Evolutionary conservation across 352 stramenopile species (phyloP).

Genomic region (Phytophthora pistaciae): DNA sequence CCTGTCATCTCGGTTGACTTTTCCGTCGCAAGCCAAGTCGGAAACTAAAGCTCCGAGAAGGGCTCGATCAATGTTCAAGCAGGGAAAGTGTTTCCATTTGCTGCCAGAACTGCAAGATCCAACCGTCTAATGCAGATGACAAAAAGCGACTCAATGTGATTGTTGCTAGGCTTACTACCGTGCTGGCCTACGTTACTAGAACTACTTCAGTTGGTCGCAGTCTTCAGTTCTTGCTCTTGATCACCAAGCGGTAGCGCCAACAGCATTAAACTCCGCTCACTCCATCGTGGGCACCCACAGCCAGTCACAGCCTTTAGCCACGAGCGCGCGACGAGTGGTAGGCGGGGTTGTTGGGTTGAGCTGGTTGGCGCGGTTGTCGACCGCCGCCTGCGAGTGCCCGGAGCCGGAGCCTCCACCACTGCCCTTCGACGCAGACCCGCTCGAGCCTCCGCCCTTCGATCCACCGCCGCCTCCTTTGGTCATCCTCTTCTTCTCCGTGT

Average conservation of each 20-base stretch:
- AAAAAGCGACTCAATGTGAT: not conserved
- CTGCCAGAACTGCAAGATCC: not conserved
- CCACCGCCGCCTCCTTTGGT: constrained; percentile 25
- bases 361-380: constrained; percentile 47
- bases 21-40: not conserved
- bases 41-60: not conserved
- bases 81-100: constrained; percentile 1
- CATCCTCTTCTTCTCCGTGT: constrained; percentile 8
- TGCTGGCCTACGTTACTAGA: constrained; percentile 6
- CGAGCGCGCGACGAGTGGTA: constrained; percentile 39
- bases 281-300: not conserved
- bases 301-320: constrained; percentile 7
- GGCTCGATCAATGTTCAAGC: not conserved
- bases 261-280: not conserved
- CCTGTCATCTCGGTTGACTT: not conserved
- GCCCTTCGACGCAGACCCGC: constrained; percentile 9
- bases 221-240: constrained; percentile 3
- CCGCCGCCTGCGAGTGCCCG: constrained; percentile 28
- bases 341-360: constrained; percentile 49
- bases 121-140: not conserved
- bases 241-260: not conserved
- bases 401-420: constrained; percentile 1
- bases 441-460: constrained; percentile 14
- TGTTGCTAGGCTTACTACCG: constrained; percentile 1
- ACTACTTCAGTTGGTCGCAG: constrained; percentile 1